These are phyloP conservation scores for Dendrobium nobile DNA, from an alignment of 106 monocot genomes.

Conservation along the genomic window DNA sequence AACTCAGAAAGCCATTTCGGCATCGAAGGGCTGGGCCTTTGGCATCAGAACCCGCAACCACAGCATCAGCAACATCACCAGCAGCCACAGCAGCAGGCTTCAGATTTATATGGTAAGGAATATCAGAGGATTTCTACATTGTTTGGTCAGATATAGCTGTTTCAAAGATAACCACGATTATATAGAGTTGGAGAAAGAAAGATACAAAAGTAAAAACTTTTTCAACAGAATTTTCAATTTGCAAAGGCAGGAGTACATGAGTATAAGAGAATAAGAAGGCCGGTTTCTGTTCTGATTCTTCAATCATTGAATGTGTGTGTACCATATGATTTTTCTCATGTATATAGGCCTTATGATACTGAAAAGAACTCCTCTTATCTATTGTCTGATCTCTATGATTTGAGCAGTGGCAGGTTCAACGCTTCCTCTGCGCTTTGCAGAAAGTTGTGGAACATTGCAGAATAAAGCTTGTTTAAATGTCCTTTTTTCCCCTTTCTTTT, in stretches of 20 bases:
- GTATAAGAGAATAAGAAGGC: constrained; percentile 7
- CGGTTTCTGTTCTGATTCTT: neutral
- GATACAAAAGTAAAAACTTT: no score
- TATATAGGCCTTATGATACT: constrained; percentile 25
- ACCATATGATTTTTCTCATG: constrained; percentile 18
- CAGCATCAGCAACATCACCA: constrained; percentile 28
- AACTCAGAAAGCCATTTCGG: constrained; percentile 45
- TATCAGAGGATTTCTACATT: constrained; percentile 53
- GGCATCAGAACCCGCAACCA: constrained; percentile 32
- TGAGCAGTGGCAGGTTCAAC: neutral
- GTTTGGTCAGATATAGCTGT: constrained; percentile 55
- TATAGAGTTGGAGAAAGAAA: neutral
- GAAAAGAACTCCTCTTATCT: constrained; percentile 2
- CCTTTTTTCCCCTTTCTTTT: neutral
- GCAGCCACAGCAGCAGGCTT: constrained; percentile 16
- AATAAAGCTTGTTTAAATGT: constrained; percentile 23
- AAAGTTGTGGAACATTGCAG: neutral
- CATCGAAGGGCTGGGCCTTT: constrained; percentile 27
- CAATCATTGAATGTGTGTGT: neutral
- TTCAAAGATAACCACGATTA: neutral
- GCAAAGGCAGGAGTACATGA: neutral
- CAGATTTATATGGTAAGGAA: constrained; percentile 61
- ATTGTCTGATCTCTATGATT: neutral
- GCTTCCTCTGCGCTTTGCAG: no score
- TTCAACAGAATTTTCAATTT: neutral